Conservation (phyloP, 225 moss, liverwort and hornwort genomes). For the Asterella californica region DNA sequence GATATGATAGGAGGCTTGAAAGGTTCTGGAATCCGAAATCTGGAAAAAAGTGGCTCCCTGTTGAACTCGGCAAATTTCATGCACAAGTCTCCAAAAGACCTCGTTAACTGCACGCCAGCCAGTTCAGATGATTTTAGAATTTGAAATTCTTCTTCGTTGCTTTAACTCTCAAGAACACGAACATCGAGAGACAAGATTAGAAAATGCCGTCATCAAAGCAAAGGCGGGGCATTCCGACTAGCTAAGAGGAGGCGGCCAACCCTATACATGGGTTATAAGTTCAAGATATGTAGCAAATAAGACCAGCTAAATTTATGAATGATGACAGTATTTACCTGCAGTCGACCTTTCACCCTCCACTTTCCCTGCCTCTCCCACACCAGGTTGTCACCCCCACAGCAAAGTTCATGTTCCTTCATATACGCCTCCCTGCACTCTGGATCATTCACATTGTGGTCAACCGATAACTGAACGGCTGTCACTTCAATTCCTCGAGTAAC, state of each 20-base stretch:
- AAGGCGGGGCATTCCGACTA: too few relatives aligned
- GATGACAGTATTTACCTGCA: constrained; percentile 27
- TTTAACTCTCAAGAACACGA: too few relatives aligned
- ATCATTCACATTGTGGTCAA: constrained; percentile 46
- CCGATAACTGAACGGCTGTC: constrained; percentile 38
- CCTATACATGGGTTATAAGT: too few relatives aligned
- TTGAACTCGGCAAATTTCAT: constrained; percentile 48
- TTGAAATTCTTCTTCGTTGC: neutral
- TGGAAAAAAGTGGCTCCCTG: constrained; percentile 41
- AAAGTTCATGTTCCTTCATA: constrained; percentile 35
- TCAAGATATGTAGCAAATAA: neutral
- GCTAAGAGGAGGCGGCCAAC: too few relatives aligned
- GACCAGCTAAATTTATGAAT: neutral
- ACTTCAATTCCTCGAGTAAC: constrained; percentile 23
- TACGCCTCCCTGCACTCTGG: constrained; percentile 42
- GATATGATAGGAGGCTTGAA: constrained; percentile 47
- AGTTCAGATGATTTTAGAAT: neutral
- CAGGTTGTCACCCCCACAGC: constrained; percentile 37
- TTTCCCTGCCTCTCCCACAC: constrained; percentile 42
- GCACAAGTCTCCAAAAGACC: constrained; percentile 45
- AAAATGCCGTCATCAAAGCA: too few relatives aligned
- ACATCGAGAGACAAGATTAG: too few relatives aligned
- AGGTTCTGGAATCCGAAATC: constrained; percentile 46
- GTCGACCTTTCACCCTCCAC: constrained; percentile 47
- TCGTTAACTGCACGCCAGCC: constrained; percentile 29